Percentiles rank a stretch among this genome's conserved stretches.
Conservation (phyloP, 129 eudicot genomes). For the Pseudognaphalium luteoalbum region DNA sequence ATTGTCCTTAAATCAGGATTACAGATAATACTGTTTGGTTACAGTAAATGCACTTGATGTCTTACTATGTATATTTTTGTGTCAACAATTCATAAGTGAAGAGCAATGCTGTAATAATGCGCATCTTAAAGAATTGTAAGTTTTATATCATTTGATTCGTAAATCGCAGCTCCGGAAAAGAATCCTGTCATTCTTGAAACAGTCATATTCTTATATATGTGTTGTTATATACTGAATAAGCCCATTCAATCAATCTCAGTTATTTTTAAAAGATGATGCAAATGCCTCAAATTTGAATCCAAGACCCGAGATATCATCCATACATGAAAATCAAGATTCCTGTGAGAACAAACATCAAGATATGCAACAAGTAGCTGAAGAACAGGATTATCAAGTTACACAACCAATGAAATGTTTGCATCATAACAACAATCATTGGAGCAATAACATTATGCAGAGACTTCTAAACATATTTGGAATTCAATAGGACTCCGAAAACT, state of each 20-base stretch:
- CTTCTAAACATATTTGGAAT: constrained; percentile 28
- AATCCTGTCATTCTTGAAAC: constrained; percentile 12
- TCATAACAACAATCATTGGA: constrained; percentile 15
- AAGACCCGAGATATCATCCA: constrained; percentile 27
- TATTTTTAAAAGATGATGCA: constrained; percentile 29
- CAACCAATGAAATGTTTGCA: constrained; percentile 12
- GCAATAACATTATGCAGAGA: constrained; percentile 22
- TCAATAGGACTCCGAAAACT: constrained; percentile 16
- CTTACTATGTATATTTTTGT: background rate
- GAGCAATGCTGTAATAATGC: background rate
- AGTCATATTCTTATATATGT: background rate
- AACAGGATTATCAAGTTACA: constrained; percentile 19
- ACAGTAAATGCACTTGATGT: background rate
- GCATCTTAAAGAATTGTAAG: background rate
- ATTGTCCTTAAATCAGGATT: background rate
- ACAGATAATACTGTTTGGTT: background rate
- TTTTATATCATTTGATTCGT: background rate
- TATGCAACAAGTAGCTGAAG: constrained; percentile 23
- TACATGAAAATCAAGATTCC: constrained; percentile 37
- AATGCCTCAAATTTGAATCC: constrained; percentile 27
- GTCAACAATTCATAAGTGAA: background rate
- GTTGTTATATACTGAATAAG: constrained; percentile 30
- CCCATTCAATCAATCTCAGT: constrained; percentile 37
- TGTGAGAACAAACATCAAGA: constrained; percentile 27
- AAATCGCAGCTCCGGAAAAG: constrained; percentile 1